These are phyloP conservation scores for Candida sonorensis DNA, from an alignment of 805 yeast genomes.

Conservation along the genomic window DNA sequence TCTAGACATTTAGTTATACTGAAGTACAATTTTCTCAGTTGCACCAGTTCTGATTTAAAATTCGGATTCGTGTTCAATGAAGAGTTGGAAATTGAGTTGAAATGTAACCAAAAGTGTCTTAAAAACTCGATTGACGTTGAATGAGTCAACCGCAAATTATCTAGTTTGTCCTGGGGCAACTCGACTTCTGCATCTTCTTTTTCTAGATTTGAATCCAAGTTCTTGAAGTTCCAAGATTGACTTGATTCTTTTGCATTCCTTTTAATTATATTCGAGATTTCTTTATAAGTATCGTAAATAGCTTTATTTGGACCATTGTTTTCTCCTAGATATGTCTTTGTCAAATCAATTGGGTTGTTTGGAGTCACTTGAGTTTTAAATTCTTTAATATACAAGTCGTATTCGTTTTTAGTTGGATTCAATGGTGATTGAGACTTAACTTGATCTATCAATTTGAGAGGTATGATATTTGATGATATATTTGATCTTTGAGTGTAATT, in stretches of 20 bases:
- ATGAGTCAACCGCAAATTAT: conserved; percentile 53
- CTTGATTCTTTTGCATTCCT: conserved; percentile 49
- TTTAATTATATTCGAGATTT: conserved; percentile 41
- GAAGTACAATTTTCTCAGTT: conserved; percentile 38
- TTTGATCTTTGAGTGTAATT: conserved; percentile 24
- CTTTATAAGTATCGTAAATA: conserved; percentile 36
- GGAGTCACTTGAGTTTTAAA: conserved; percentile 17
- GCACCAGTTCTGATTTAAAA: conserved; percentile 25
- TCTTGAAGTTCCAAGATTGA: conserved; percentile 32
- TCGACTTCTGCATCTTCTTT: conserved; percentile 27
- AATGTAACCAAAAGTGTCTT: conserved; percentile 67
- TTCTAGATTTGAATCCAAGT: conserved; percentile 12
- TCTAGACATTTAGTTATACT: conserved; percentile 43
- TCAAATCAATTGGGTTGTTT: conserved; percentile 17
- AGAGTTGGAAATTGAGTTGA: conserved; percentile 30
- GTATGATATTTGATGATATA: conserved; percentile 19
- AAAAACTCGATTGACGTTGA: conserved; percentile 70
- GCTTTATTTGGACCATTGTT: too few relatives aligned
- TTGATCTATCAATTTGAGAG: conserved; percentile 15
- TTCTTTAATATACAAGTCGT: conserved; percentile 16
- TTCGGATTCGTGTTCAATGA: conserved; percentile 24
- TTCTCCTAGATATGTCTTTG: conserved; percentile 19
- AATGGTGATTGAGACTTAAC: conserved; percentile 20
- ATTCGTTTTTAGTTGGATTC: conserved; percentile 20
- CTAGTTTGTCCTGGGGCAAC: conserved; percentile 23